These are phyloP conservation scores for Glycyrrhiza uralensis DNA, from an alignment of 306 rosid species.

Conservation along the genomic window DNA sequence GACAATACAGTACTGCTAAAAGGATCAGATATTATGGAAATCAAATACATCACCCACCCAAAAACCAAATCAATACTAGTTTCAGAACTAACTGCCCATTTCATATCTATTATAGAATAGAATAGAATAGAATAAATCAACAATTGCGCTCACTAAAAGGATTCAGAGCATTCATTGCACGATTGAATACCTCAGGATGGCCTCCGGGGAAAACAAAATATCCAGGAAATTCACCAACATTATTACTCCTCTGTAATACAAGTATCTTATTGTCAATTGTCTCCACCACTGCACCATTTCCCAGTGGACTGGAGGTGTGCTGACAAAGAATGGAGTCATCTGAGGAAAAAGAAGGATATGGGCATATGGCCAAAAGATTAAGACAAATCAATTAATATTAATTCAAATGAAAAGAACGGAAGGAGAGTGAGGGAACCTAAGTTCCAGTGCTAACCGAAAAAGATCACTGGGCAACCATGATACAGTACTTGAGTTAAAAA, in stretches of 20 bases:
- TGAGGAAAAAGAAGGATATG: constrained; percentile 29
- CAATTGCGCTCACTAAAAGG: not conserved
- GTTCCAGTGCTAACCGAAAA: not conserved
- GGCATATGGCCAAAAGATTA: not conserved
- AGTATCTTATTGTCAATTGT: constrained; percentile 73
- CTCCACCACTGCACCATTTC: constrained; percentile 92
- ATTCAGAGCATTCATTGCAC: not conserved
- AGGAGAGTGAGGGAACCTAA: not conserved
- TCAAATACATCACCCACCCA: not conserved
- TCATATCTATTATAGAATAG: not conserved
- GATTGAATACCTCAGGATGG: constrained; percentile 82
- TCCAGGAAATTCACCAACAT: constrained; percentile 95
- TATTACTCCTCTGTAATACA: constrained; percentile 73
- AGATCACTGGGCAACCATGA: not conserved
- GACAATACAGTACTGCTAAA: not conserved
- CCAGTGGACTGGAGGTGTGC: constrained; percentile 89
- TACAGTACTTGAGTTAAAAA: not conserved
- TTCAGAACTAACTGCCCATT: not conserved
- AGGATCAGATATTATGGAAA: constrained; percentile 7
- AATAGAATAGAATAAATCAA: constrained; percentile 13
- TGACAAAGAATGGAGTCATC: constrained; percentile 75
- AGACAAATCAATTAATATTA: not conserved
- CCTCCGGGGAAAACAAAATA: constrained; percentile 96
- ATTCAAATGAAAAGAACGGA: not conserved
- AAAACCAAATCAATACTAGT: constrained; percentile 10